Base-by-base conservation (phyloP, 306 rosid genomes). In the Mimosa pudica region DNA sequence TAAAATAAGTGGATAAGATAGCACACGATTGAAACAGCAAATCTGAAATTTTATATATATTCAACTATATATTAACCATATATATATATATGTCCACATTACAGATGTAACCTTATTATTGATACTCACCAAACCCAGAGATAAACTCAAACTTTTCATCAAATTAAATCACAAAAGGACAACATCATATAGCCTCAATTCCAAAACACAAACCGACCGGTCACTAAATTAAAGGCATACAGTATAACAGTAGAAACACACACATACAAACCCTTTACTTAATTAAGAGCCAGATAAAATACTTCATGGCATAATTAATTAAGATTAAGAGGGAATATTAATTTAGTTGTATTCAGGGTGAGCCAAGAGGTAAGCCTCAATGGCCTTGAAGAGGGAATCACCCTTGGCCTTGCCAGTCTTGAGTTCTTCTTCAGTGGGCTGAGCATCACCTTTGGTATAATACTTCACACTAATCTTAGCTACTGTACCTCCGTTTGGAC, bases 291-390 rank as follows among this genome's bases (percentile, higher is more conserved):
- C 58, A 52, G 18, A 52, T 52, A 10, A 2, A 46, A 46, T 51
- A 14, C 12, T 12, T 49, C 1, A 60, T 20, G 67, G 41, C 67
- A 18, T 58, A 61, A 32, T 66, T 66, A 38, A 66, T 10, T 10
- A 24, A 6, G 62, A 57, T 18, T 58, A 18, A 38, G 42, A 38
- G 42, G 5, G 42, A 38, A 38, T 38, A 20, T 20, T 58, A 58
- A 58, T 9, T 74, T 7, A 74, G 52, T 70, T 73, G 87, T 79
- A 82, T 8, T 71, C 45, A 30, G 84, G 86, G 77, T 82, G 62
- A 13, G 84, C 86, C 82, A 82, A 65, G 77, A 85, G 74, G n/a
- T 82, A 85, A 16, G 51, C 82, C 36, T 85, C 88, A n/a, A 85
- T 60, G 77, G 84, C 86, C 80, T 79, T 85, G 80, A 85, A 85